phyloP scores from a whole-genome alignment of 805 yeast genomes.

The Yamadazyma philogaea region DNA sequence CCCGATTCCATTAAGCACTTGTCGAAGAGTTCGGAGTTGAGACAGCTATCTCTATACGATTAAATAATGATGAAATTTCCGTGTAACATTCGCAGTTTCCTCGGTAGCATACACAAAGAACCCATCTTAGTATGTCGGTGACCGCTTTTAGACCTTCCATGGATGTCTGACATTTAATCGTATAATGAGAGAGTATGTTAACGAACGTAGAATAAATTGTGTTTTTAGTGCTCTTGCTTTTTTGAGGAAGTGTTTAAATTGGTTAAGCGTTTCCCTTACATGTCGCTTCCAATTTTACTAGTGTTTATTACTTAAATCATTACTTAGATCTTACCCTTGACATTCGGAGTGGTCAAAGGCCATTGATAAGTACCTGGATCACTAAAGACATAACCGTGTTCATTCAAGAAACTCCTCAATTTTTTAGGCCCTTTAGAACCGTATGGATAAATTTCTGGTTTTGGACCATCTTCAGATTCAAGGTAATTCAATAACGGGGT shows the following conservation, averaged over 20 bases:
- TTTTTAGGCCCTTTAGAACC: constrained; percentile 87
- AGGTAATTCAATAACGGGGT: constrained; percentile 84
- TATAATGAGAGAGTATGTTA: neutral
- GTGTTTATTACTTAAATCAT: neutral
- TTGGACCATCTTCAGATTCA: constrained; percentile 68
- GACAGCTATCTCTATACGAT: neutral
- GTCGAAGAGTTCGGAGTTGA: constrained; percentile 14
- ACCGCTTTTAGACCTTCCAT: constrained; percentile 86
- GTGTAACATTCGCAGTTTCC: constrained; percentile 93
- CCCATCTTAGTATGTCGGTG: constrained; percentile 83
- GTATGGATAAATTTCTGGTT: constrained; percentile 71
- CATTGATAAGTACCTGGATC: constrained; percentile 73
- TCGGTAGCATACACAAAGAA: constrained; percentile 85
- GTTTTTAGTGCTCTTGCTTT: no score
- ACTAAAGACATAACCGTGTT: constrained; percentile 72
- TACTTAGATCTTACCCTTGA: constrained; percentile 28
- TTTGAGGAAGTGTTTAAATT: no score
- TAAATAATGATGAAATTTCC: constrained; percentile 66
- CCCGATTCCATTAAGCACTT: constrained; percentile 24
- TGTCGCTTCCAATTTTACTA: neutral
- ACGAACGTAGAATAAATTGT: neutral
- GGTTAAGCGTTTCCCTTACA: no score
- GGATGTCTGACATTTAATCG: constrained; percentile 71
- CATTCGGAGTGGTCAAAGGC: constrained; percentile 70
- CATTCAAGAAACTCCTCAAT: constrained; percentile 56